These are phyloP conservation scores for Vigna radiata DNA, from an alignment of 306 rosid genomes.

Conservation along the genomic window DNA sequence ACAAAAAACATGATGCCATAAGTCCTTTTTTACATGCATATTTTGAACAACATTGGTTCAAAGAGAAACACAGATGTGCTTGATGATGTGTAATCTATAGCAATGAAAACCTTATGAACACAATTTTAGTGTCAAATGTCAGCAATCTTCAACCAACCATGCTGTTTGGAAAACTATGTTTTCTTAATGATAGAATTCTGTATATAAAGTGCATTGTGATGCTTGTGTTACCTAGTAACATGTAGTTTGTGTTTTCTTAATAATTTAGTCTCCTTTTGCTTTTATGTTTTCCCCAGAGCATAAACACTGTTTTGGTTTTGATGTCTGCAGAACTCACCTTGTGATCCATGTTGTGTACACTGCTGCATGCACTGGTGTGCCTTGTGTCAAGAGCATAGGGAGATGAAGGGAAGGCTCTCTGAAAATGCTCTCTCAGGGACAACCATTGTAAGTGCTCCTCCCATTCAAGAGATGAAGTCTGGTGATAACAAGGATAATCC, in stretches of 20 bases:
- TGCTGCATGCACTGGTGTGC: constrained; percentile 98
- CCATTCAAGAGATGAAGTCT: constrained; percentile 85
- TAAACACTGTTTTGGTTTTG: constrained; percentile 15
- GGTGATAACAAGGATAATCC: constrained; percentile 52
- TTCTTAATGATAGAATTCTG: neutral
- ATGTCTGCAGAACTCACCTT: constrained; percentile 72
- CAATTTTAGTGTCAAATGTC: constrained; percentile 11
- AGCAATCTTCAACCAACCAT: neutral
- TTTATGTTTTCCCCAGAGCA: constrained; percentile 20
- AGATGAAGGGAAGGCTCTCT: constrained; percentile 82
- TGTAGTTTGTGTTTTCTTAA: neutral
- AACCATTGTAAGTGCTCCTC: constrained; percentile 81
- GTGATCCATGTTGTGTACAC: constrained; percentile 95
- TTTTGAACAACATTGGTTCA: neutral
- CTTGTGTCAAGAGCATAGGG: constrained; percentile 95
- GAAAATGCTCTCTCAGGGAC: constrained; percentile 61
- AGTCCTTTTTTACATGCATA: neutral
- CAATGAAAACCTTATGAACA: neutral
- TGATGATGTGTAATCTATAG: constrained; percentile 4
- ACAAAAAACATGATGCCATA: neutral
- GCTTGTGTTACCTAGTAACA: constrained; percentile 16
- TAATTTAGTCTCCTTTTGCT: neutral
- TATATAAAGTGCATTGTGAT: neutral
- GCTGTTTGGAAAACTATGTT: constrained; percentile 14
- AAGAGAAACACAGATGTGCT: neutral